Conservation (phyloP, 2,329 filamentous ascomycete genomes). For the Diplodia intermedia region DNA sequence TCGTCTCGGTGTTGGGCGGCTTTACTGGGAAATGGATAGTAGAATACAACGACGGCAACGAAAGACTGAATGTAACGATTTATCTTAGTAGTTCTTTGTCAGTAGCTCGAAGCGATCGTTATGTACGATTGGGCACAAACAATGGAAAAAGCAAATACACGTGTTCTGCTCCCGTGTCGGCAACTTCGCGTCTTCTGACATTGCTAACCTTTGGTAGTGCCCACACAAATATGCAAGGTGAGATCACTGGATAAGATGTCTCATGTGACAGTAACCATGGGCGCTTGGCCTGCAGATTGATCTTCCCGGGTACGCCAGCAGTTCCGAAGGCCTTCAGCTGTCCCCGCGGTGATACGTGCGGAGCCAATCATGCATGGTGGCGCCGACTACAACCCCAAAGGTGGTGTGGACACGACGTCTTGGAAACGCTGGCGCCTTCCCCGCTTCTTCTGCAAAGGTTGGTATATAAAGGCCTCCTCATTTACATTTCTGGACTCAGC, state of each 20-base stretch:
- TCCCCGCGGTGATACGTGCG: not conserved
- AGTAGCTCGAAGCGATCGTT: not conserved
- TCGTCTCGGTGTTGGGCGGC: not conserved
- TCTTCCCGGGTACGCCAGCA: not conserved
- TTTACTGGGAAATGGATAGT: not conserved
- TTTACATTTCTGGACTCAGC: not conserved
- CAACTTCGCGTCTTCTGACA: not conserved
- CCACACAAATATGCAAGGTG: not conserved
- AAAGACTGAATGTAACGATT: not conserved
- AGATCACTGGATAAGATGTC: not conserved
- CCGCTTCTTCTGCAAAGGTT: not conserved
- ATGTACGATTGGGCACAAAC: too few relatives aligned
- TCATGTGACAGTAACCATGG: not conserved
- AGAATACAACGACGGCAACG: not conserved
- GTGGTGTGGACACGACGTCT: not conserved
- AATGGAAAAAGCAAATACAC: not conserved
- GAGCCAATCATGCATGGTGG: not conserved
- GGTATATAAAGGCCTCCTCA: not conserved
- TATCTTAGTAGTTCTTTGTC: not conserved
- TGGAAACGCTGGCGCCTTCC: not conserved
- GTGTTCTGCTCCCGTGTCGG: not conserved
- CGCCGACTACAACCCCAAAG: not conserved
- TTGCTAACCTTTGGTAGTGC: not conserved
- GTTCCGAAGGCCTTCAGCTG: not conserved
- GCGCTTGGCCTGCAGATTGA: not conserved